Evolutionary conservation across 257 asterid genomes (phyloP).

Genomic region (Gentiana dahurica): DNA sequence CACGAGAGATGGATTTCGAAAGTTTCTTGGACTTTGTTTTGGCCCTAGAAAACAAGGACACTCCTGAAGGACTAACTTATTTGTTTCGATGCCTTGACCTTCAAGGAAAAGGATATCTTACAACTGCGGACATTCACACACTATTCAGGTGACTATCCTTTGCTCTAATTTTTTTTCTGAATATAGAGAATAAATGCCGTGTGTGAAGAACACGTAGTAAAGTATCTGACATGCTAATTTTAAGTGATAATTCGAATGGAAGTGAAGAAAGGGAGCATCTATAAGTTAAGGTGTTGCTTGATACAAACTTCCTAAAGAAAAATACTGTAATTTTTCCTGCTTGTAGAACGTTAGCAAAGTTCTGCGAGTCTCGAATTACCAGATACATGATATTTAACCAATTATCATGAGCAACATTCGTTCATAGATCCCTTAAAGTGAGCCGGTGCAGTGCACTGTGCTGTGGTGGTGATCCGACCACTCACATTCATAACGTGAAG

Average conservation of each 20-base stretch:
- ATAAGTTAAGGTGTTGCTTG: slow-evolving; percentile 38
- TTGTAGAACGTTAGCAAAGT: slow-evolving; percentile 40
- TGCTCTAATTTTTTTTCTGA: background rate
- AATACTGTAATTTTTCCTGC: slow-evolving; percentile 60
- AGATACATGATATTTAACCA: slow-evolving; percentile 29
- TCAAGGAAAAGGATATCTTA: slow-evolving; percentile 80
- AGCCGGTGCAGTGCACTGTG: no score
- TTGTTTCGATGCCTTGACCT: slow-evolving; percentile 92
- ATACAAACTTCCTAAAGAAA: slow-evolving; percentile 44
- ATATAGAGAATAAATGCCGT: no score
- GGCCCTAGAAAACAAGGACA: slow-evolving; percentile 94
- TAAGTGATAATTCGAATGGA: slow-evolving; percentile 19
- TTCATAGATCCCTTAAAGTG: no score
- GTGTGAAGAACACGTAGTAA: no score
- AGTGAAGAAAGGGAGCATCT: slow-evolving; percentile 47
- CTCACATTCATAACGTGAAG: no score
- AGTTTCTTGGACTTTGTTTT: slow-evolving; percentile 92
- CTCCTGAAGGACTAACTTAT: slow-evolving; percentile 88
- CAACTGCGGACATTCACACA: slow-evolving; percentile 91
- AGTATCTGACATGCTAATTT: background rate
- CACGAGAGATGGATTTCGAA: slow-evolving; percentile 96
- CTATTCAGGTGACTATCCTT: slow-evolving; percentile 62
- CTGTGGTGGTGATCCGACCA: no score
- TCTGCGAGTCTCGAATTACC: slow-evolving; percentile 51
- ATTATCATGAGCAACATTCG: no score